These are phyloP conservation scores for Wickerhamiella cacticola DNA, from an alignment of 805 yeast genomes.

Conservation along the genomic window DNA sequence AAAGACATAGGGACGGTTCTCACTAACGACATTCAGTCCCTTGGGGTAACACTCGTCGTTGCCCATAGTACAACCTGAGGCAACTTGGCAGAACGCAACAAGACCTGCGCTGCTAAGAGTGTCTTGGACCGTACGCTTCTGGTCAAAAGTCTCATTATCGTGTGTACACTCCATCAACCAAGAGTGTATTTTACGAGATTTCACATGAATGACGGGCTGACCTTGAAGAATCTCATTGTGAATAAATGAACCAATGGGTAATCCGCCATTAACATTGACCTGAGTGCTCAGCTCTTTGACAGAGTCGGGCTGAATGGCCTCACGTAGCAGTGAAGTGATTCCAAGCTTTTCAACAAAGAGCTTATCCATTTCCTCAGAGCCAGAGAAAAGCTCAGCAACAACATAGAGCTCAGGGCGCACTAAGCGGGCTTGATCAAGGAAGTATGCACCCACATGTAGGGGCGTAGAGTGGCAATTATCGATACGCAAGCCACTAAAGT, in stretches of 20 bases:
- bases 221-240: conserved; percentile 53
- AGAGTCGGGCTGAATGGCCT: conserved; percentile 94
- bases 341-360: conserved; percentile 85
- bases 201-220: conserved; percentile 34
- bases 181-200: conserved; percentile 76
- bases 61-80: conserved; percentile 89
- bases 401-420: conserved; percentile 79
- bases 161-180: conserved; percentile 96
- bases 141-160: conserved; percentile 81
- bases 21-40: conserved; percentile 68
- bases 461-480: conserved; percentile 98
- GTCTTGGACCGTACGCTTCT: conserved; percentile 86
- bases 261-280: conserved; percentile 86
- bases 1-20: conserved; percentile 46
- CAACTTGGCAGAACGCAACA: conserved; percentile 84
- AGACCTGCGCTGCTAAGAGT: conserved; percentile 91
- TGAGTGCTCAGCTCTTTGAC: conserved; percentile 75
- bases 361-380: conserved; percentile 83
- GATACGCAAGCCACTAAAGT: conserved; percentile 79
- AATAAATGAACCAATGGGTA: conserved; percentile 84
- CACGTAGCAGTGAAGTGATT: conserved; percentile 77
- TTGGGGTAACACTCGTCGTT: conserved; percentile 86
- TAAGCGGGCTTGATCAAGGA: conserved; percentile 76
- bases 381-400: conserved; percentile 88
- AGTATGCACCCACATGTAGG: conserved; percentile 78